These are phyloP conservation scores for Mycoemilia scoparia DNA, from an alignment of 192 early-diverging fungal genomes.

Conservation along the genomic window DNA sequence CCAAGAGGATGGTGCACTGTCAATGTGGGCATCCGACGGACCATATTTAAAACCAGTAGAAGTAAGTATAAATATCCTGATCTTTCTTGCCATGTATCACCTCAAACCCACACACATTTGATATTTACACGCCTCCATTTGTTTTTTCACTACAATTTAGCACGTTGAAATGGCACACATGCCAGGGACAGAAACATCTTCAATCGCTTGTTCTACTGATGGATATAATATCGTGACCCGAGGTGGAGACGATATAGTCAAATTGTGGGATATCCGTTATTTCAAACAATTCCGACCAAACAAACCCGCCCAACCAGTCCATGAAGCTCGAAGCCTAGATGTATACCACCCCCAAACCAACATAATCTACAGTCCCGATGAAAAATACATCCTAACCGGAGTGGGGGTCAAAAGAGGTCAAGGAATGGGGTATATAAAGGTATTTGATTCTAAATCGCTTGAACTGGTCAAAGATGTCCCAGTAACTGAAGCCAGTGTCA, in stretches of 20 bases:
- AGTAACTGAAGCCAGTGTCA: slow-evolving; percentile 16
- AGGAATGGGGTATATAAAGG: neutral
- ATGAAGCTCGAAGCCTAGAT: slow-evolving; percentile 30
- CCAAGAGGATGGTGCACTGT: slow-evolving; percentile 53
- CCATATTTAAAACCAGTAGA: slow-evolving; percentile 34
- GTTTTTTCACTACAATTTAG: slow-evolving; percentile 7
- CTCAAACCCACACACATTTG: neutral
- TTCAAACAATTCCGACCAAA: too few species aligned
- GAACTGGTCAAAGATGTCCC: slow-evolving; percentile 1
- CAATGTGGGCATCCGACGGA: slow-evolving; percentile 54
- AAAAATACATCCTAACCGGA: slow-evolving; percentile 59
- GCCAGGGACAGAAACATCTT: slow-evolving; percentile 45
- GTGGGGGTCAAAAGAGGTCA: neutral
- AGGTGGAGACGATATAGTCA: slow-evolving; percentile 71
- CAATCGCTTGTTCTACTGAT: slow-evolving; percentile 47
- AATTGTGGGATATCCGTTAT: slow-evolving; percentile 85
- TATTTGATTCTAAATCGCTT: slow-evolving; percentile 6
- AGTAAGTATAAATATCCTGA: slow-evolving; percentile 27
- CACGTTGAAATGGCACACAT: slow-evolving; percentile 51
- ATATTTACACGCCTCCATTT: too few species aligned
- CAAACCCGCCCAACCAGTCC: slow-evolving; percentile 29
- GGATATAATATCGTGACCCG: slow-evolving; percentile 51
- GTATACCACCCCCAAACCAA: slow-evolving; percentile 56
- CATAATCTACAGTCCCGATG: slow-evolving; percentile 70
- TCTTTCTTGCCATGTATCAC: neutral